Evolutionary conservation across 768 basidiomycete genomes (phyloP).

Genomic region (Termitomyces sp.): DNA sequence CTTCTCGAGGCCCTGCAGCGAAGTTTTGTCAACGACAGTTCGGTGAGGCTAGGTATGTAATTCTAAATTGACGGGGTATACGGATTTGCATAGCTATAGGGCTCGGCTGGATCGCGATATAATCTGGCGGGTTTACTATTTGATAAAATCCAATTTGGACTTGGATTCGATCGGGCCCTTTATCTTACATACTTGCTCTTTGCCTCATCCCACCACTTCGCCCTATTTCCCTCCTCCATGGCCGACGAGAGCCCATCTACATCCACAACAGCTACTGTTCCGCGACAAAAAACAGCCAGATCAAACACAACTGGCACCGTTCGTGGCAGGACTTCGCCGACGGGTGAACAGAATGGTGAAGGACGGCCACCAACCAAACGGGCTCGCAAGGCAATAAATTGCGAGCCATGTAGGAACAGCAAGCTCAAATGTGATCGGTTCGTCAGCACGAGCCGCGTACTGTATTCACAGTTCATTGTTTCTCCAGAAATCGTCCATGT

Average conservation of each 20-base stretch:
- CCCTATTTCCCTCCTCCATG: constrained; percentile 22
- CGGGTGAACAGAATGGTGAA: constrained; percentile 46
- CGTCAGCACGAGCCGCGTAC: constrained; percentile 15
- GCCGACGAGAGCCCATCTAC: constrained; percentile 33
- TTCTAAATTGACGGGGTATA: not conserved
- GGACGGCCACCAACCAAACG: constrained; percentile 74
- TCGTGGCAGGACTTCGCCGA: constrained; percentile 49
- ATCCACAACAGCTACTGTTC: constrained; percentile 33
- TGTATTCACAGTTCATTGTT: constrained; percentile 12
- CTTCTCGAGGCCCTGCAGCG: constrained; percentile 10
- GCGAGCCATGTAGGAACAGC: constrained; percentile 83
- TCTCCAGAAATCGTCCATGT: constrained; percentile 75
- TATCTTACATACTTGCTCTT: constrained; percentile 17
- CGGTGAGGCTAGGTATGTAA: constrained; percentile 7
- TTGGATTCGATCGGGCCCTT: constrained; percentile 23
- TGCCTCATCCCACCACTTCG: constrained; percentile 19
- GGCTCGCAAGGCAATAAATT: constrained; percentile 85
- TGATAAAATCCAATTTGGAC: constrained; percentile 20
- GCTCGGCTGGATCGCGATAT: constrained; percentile 12
- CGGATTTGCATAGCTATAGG: constrained; percentile 11
- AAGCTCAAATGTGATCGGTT: constrained; percentile 89
- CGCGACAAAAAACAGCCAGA: constrained; percentile 39
- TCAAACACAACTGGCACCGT: constrained; percentile 39
- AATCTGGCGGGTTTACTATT: constrained; percentile 16
- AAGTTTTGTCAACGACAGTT: constrained; percentile 11